A percentile compares a stretch with the other conserved stretches of the same genome.
phyloP scores from a whole-genome alignment of 352 stramenopile species.

The Plasmopara viticola region DNA sequence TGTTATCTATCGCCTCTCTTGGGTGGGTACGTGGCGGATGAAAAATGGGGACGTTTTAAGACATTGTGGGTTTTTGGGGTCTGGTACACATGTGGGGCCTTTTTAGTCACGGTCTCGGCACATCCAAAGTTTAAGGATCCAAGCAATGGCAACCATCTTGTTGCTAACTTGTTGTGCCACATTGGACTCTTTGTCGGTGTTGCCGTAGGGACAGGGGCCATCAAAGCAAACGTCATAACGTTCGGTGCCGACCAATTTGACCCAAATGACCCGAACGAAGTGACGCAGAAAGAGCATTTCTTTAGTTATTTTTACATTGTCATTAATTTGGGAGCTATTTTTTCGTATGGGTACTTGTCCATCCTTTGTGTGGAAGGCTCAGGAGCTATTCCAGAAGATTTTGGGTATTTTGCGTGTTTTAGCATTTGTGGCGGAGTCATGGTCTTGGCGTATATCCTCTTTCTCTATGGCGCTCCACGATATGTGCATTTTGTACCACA shows the following conservation, averaged over 20 bases:
- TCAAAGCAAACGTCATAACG: slow-evolving; percentile 85
- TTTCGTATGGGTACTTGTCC: slow-evolving; percentile 88
- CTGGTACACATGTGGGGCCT: slow-evolving; percentile 69
- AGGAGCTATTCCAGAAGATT: slow-evolving; percentile 59
- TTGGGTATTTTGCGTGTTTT: slow-evolving; percentile 88
- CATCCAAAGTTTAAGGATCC: slow-evolving; percentile 47
- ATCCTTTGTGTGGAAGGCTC: slow-evolving; percentile 85
- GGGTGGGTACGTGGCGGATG: slow-evolving; percentile 80
- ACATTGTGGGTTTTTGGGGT: slow-evolving; percentile 80
- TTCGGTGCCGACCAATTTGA: slow-evolving; percentile 86
- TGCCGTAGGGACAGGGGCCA: slow-evolving; percentile 71
- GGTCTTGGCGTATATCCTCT: slow-evolving; percentile 70
- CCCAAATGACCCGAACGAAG: slow-evolving; percentile 74
- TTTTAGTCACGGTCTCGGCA: slow-evolving; percentile 61
- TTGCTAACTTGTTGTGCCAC: slow-evolving; percentile 64
- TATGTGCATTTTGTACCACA: slow-evolving; percentile 77
- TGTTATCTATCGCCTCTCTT: slow-evolving; percentile 80
- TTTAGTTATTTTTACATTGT: slow-evolving; percentile 92
- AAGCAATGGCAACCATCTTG: slow-evolving; percentile 31
- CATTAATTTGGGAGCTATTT: slow-evolving; percentile 88
- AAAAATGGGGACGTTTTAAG: slow-evolving; percentile 81
- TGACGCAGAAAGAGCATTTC: slow-evolving; percentile 76
- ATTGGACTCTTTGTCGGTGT: slow-evolving; percentile 71
- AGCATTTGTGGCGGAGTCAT: slow-evolving; percentile 76
- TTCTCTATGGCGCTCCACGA: slow-evolving; percentile 45